Evolutionary conservation across 371 early-diverging fungal species (phyloP).

Genomic region (Polyrhizophydium stewartii): DNA sequence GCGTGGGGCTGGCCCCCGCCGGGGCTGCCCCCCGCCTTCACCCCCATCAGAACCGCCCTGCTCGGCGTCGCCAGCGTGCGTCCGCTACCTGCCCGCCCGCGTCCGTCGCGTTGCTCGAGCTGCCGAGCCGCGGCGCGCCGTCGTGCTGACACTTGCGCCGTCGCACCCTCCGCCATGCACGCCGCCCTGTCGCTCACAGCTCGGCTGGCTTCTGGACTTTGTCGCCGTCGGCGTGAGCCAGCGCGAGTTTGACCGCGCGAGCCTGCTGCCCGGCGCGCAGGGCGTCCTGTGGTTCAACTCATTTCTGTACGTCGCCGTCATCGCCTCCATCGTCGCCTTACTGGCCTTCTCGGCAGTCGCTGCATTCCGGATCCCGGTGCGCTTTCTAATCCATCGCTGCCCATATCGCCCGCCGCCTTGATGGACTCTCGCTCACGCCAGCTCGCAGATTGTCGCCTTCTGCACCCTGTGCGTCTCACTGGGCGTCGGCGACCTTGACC

Average conservation of each 20-base stretch:
- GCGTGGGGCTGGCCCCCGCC: too few relatives aligned
- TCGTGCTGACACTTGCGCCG: too few relatives aligned
- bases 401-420: background rate
- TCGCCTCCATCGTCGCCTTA: constrained; percentile 37
- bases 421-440: background rate
- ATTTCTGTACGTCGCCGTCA: constrained; percentile 51
- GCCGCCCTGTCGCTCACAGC: constrained; percentile 30
- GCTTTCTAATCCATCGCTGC: background rate
- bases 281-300: constrained; percentile 54
- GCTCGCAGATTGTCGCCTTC: constrained; percentile 46
- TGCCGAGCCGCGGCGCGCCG: too few relatives aligned
- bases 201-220: constrained; percentile 66
- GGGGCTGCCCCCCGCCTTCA: too few relatives aligned
- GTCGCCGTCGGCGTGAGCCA: constrained; percentile 54
- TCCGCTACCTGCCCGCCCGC: too few relatives aligned
- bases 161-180: constrained; percentile 2
- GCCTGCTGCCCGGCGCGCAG: constrained; percentile 8
- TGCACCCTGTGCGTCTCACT: constrained; percentile 53
- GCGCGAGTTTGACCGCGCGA: constrained; percentile 22
- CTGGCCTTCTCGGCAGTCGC: constrained; percentile 37
- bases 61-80: too few relatives aligned
- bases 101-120: too few relatives aligned
- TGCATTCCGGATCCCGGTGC: constrained; percentile 30
- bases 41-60: too few relatives aligned
- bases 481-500: constrained; percentile 34